phyloP scores from a whole-genome alignment of 2,329 filamentous ascomycete genomes.

The Xylariaceae sp. region DNA sequence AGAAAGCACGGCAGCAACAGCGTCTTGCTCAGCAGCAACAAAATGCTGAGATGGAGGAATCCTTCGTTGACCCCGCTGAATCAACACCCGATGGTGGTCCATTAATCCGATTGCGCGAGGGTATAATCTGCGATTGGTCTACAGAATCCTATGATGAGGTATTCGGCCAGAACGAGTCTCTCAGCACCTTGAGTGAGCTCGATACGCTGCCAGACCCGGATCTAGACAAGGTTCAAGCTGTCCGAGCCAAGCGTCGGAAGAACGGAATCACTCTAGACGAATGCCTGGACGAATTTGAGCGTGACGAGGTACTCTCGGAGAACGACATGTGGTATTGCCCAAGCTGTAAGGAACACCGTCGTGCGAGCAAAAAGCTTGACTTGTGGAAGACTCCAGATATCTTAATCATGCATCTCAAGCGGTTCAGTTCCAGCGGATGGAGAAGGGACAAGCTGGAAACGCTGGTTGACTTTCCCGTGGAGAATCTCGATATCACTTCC shows the following conservation, averaged over 20 bases:
- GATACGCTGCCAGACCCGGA: conserved; percentile 57
- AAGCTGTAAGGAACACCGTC: conserved; percentile 86
- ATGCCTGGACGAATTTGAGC: conserved; percentile 91
- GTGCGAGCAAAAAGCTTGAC: conserved; percentile 93
- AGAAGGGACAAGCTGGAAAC: conserved; percentile 90
- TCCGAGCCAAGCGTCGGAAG: conserved; percentile 62
- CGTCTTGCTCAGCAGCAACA: conserved; percentile 26
- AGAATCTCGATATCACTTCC: conserved; percentile 75
- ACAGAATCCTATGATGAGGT: conserved; percentile 65
- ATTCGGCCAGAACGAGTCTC: conserved; percentile 57
- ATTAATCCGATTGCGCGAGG: conserved; percentile 76
- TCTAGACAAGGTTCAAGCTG: conserved; percentile 58
- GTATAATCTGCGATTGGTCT: conserved; percentile 82
- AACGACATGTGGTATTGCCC: conserved; percentile 98
- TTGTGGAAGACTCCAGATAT: conserved; percentile 97
- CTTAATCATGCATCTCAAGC: conserved; percentile 89
- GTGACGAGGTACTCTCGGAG: conserved; percentile 88
- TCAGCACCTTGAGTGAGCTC: conserved; percentile 48
- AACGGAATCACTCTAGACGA: conserved; percentile 81
- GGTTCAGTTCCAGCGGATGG: conserved; percentile 80
- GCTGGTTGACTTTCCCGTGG: conserved; percentile 84
- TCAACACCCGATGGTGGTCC: conserved; percentile 47
- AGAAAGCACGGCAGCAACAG: conserved; percentile 26
- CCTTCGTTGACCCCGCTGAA: conserved; percentile 30
- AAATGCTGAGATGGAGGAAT: conserved; percentile 14